Base-by-base conservation (phyloP, 768 basidiomycete species). In the Coprinopsis strossmayeri region DNA sequence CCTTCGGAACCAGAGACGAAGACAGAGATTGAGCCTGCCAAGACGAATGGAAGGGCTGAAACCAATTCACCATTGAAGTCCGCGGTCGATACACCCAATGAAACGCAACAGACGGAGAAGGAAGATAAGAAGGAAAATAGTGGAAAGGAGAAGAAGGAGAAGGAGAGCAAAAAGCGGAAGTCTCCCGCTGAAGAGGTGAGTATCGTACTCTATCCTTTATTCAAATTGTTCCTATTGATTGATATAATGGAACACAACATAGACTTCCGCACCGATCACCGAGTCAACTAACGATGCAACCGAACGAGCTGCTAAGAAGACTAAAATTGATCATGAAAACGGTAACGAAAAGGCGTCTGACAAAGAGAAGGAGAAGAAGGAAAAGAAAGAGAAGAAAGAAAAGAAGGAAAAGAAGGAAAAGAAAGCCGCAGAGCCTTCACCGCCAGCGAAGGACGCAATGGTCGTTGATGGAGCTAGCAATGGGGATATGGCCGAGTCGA, bases 91-190 rank as follows among this genome's bases (percentile, higher is more conserved):
- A 26, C 34, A 25, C 23, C 21, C 13, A 48, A 49, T 24, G 47
- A 24, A n/a, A 50, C 51, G 50, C 50, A 58, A 50, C 57, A 54
- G 35, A 61, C 61, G 52, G 59, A 55, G 47, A 56, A 53, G 41
- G 46, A 42, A 45, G 54, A 54, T 53, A 52, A 34, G 58, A 57
- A 53, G 55, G 51, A 34, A 57, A 56, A 53, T 38, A 48, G 53
- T 51, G 56, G 55, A 40, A 58, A 64, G 53, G 56, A 61, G 51
- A 56, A 66, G 52, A 54, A 67, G 50, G 64, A 63, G 52, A 64
- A 66, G 55, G 63, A 70, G 54, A 63, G 69, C 41, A 69, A 71
- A 52, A 68, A 69, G 48, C 58, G 66, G 40, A 69, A 69, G 49
- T 59, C 61, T 34, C 49, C 49, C 2, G 66, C 65, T 10, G 68